Evolutionary conservation across 164 flowering plant genomes (phyloP), one percentile per base, ranked within the genome.

Genomic region (Magnolia officinalis): DNA sequence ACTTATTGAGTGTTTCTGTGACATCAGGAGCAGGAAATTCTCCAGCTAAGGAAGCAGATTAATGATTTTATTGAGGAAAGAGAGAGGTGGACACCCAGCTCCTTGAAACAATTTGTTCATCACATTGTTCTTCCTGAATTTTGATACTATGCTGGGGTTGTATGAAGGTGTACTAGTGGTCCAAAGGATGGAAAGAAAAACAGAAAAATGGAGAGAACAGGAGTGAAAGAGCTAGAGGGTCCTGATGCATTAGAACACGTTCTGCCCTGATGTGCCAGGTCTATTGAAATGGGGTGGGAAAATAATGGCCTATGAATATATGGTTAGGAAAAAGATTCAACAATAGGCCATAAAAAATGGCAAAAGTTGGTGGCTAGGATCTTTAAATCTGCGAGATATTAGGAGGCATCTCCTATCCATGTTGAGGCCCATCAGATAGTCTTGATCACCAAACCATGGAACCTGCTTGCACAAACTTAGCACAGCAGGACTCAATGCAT

Each of bases 1-100:
- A 45, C 64, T 74, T 67, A 29, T 13, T 69, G 58, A 13, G 31
- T 51, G 18, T 55, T 59, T 66, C 21, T 68, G 51, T 77, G 63
- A 6, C 26, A 21, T 26, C 71, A 94, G 97, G 95, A 92, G 77
- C 86, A 86, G 76, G 92, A 91, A 82, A 84, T 86, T 78, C 76
- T 77, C 58, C 79, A 84, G 19, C 84, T 90, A 31, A 85, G 79
- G 81, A 80, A 80, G 77, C 87, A 87, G 75, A 75, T 89, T 21
- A 20, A 83, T 67, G 89, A 88, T 71, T 82, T 94, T 51, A 76
- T 78, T 18, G 87, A 87, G 72, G 93, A 94, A 85, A 85, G 87
- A 83, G 87, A 83, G 86, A 88, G 65, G 87, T 71, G 81, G 75
- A 8, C 50, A 50, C 26, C 20, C 21, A 87, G 95, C 95, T 50